Evolutionary conservation across 352 stramenopile genomes (phyloP).

Genomic region (Globisporangium cylindrosporum): DNA sequence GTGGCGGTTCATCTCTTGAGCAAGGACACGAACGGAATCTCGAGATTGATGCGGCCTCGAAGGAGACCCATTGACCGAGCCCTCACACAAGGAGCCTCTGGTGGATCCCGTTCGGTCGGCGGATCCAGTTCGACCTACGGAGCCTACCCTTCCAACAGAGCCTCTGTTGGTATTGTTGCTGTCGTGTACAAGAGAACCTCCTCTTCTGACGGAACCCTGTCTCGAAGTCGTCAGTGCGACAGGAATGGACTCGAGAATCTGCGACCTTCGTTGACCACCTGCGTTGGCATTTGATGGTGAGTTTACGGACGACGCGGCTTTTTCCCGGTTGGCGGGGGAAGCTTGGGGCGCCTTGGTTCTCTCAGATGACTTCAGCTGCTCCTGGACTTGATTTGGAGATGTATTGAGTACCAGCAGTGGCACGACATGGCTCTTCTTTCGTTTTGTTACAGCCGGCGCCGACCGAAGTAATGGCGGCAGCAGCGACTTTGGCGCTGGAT

Average conservation of each 20-base stretch:
- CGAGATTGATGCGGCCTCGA: slow-evolving; percentile 17
- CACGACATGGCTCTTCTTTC: slow-evolving; percentile 13
- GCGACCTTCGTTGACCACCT: neutral
- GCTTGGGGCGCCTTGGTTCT: neutral
- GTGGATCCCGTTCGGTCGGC: neutral
- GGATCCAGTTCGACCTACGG: neutral
- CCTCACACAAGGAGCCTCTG: slow-evolving; percentile 5
- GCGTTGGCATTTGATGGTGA: neutral
- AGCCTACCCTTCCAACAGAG: neutral
- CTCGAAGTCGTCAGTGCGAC: slow-evolving; percentile 7
- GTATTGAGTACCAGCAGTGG: slow-evolving; percentile 1
- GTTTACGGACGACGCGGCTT: neutral
- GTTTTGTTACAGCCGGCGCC: neutral
- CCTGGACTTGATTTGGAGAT: neutral
- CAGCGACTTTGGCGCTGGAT: neutral
- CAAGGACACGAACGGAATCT: slow-evolving; percentile 29
- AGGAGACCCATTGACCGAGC: neutral
- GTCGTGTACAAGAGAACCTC: neutral
- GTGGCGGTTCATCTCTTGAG: slow-evolving; percentile 21
- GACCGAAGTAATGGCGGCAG: slow-evolving; percentile 2
- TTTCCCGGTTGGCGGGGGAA: neutral
- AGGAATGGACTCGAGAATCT: slow-evolving; percentile 6
- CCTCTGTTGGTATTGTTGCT: neutral
- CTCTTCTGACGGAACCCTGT: neutral
- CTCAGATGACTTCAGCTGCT: neutral